phyloP scores from a whole-genome alignment of 768 basidiomycete species.

The Jaapia argillacea region DNA sequence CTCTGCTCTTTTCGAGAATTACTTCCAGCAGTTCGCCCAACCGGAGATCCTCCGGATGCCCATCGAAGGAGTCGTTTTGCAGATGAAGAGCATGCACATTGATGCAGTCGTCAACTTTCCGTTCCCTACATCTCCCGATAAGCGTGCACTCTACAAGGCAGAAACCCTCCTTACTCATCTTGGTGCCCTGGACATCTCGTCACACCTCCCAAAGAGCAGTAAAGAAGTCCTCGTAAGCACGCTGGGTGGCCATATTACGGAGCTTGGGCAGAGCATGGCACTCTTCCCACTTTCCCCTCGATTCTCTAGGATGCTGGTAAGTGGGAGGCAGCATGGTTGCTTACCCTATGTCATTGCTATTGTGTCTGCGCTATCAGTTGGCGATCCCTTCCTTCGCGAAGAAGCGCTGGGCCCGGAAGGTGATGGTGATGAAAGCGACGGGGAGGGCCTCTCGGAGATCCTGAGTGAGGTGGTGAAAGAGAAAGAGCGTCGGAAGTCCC shows the following conservation, averaged over 20 bases:
- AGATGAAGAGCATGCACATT: conserved; percentile 99
- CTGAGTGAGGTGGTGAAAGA: conserved; percentile 34
- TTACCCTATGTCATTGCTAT: conserved; percentile 87
- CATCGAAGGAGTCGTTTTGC: conserved; percentile 91
- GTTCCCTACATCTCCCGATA: conserved; percentile 93
- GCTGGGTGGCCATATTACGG: conserved; percentile 63
- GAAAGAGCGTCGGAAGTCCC: conserved; percentile 48
- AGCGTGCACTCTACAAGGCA: conserved; percentile 61
- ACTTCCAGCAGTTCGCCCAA: conserved; percentile 77
- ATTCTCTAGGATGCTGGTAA: conserved; percentile 92
- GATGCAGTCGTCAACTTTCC: conserved; percentile 96
- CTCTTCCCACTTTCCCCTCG: conserved; percentile 90
- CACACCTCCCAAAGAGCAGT: conserved; percentile 3
- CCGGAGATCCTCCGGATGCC: conserved; percentile 95
- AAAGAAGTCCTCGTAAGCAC: conserved; percentile 10
- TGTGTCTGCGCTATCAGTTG: conserved; percentile 86
- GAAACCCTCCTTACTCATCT: conserved; percentile 74
- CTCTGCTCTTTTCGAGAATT: conserved; percentile 86
- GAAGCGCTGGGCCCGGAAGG: conserved; percentile 45
- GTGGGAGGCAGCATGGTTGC: conserved; percentile 78
- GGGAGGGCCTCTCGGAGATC: conserved; percentile 31
- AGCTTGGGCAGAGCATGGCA: conserved; percentile 87
- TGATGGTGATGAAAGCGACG: conserved; percentile 25
- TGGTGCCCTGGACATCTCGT: conserved; percentile 56
- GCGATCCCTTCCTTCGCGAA: conserved; percentile 91